phyloP scores from a whole-genome alignment of 2,329 filamentous ascomycete species.

The Calonectria fujianensis region DNA sequence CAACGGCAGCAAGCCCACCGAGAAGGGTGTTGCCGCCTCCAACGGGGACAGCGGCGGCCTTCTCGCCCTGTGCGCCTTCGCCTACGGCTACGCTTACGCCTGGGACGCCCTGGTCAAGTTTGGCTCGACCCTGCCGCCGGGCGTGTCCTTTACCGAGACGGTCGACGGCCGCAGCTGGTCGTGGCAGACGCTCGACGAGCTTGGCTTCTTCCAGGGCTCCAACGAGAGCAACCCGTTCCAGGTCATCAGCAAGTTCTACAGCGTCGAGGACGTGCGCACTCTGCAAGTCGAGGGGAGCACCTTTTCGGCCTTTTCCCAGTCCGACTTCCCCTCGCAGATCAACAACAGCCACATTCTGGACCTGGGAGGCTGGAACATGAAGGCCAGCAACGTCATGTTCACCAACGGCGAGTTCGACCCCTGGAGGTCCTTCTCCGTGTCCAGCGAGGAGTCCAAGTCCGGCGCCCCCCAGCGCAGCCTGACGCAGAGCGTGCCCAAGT shows the following conservation, averaged over 20 bases:
- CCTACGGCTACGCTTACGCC: constrained; percentile 37
- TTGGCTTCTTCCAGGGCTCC: constrained; percentile 43
- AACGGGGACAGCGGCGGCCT: constrained; percentile 29
- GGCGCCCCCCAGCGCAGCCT: constrained; percentile 26
- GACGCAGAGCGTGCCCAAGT: constrained; percentile 34
- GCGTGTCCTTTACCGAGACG: constrained; percentile 55
- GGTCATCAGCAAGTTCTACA: constrained; percentile 37
- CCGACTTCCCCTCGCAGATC: constrained; percentile 23
- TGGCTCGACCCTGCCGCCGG: not conserved
- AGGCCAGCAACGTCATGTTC: constrained; percentile 53
- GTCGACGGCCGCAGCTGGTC: constrained; percentile 43
- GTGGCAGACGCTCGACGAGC: constrained; percentile 42
- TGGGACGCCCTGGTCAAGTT: not conserved
- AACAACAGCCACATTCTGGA: constrained; percentile 63
- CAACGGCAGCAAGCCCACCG: constrained; percentile 7
- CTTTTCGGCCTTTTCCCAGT: constrained; percentile 24
- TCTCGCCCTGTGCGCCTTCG: constrained; percentile 36
- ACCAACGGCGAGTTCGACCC: constrained; percentile 57
- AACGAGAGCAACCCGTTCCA: constrained; percentile 36
- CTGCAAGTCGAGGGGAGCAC: constrained; percentile 3
- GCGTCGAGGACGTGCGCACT: constrained; percentile 20
- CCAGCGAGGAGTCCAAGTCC: constrained; percentile 34
- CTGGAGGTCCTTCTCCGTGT: constrained; percentile 50
- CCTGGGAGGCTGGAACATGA: constrained; percentile 55
- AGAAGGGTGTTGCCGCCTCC: constrained; percentile 31